These are phyloP conservation scores for Cryptococcus sp. DNA, from an alignment of 1,284 basidiomycete species.

Conservation along the genomic window DNA sequence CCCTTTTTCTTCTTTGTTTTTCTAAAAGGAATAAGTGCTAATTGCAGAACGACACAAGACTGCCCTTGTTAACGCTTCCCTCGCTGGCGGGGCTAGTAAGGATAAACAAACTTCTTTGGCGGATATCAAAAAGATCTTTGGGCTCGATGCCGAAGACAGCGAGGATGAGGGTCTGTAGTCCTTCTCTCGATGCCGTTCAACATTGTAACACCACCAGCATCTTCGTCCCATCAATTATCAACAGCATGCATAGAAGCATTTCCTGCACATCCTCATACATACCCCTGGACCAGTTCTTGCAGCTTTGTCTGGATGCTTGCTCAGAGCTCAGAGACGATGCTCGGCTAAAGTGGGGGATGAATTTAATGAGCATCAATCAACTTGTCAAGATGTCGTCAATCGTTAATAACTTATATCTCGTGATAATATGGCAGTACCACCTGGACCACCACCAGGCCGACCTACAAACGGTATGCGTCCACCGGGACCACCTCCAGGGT, in stretches of 20 bases:
- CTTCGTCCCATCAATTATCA: too few species aligned
- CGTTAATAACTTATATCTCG: too few species aligned
- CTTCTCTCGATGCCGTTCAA: neutral
- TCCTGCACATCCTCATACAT: too few species aligned
- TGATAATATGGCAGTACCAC: slow-evolving; percentile 34
- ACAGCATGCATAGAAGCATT: too few species aligned
- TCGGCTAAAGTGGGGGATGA: too few species aligned
- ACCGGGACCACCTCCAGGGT: slow-evolving; percentile 30
- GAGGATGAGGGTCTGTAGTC: slow-evolving; percentile 31
- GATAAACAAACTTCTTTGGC: slow-evolving; percentile 37
- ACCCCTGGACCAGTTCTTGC: too few species aligned
- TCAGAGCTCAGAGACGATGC: too few species aligned
- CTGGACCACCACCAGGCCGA: slow-evolving; percentile 31
- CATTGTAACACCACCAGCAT: neutral
- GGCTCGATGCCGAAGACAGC: slow-evolving; percentile 41
- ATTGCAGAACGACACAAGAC: slow-evolving; percentile 45
- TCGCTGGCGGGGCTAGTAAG: slow-evolving; percentile 34
- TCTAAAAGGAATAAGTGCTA: neutral
- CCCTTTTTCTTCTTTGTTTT: neutral
- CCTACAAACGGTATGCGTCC: slow-evolving; percentile 20
- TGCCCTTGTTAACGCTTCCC: slow-evolving; percentile 46
- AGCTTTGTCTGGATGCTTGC: too few species aligned
- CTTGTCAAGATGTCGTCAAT: too few species aligned
- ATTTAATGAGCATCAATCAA: too few species aligned
- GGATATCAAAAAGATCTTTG: slow-evolving; percentile 50